Conservation (phyloP, 1,284 basidiomycete genomes). For the Schizopora paradoxa region DNA sequence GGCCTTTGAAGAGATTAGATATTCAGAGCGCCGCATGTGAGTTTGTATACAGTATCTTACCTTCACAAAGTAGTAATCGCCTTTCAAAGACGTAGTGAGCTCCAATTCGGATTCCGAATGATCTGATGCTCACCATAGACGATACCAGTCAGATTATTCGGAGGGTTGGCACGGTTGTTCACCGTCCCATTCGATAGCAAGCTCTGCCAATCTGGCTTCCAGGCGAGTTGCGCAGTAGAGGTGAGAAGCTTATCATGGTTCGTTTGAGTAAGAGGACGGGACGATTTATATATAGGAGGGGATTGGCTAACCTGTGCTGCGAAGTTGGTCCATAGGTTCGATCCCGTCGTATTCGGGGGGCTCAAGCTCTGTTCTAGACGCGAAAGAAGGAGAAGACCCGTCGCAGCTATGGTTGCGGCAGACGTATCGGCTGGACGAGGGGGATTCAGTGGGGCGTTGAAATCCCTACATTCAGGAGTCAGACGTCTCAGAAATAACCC, state of each 20-base stretch:
- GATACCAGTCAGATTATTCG: conserved; percentile 57
- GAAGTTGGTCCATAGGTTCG: conserved; percentile 39
- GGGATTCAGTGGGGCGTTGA: conserved; percentile 52
- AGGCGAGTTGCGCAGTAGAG: conserved; percentile 47
- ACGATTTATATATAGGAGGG: neutral
- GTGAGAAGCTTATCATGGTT: conserved; percentile 51
- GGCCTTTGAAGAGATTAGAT: no score
- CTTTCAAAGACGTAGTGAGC: conserved; percentile 20
- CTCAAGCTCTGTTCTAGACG: conserved; percentile 38
- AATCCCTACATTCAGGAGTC: conserved; percentile 45
- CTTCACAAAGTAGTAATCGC: conserved; percentile 39
- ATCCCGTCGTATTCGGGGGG: conserved; percentile 31
- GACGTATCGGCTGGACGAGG: conserved; percentile 61
- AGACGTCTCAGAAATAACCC: conserved; percentile 1
- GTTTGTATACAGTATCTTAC: no score
- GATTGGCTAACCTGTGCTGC: conserved; percentile 39
- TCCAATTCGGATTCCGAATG: neutral
- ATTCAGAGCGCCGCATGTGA: no score
- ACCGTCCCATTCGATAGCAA: conserved; percentile 64
- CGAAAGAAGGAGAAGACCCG: conserved; percentile 53
- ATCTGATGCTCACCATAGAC: conserved; percentile 46
- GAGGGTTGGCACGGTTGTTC: conserved; percentile 41
- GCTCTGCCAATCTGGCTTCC: conserved; percentile 55
- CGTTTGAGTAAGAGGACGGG: neutral
- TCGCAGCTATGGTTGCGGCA: conserved; percentile 55